Base-by-base conservation (phyloP, 805 yeast species). In the Metschnikowia hibisci region DNA sequence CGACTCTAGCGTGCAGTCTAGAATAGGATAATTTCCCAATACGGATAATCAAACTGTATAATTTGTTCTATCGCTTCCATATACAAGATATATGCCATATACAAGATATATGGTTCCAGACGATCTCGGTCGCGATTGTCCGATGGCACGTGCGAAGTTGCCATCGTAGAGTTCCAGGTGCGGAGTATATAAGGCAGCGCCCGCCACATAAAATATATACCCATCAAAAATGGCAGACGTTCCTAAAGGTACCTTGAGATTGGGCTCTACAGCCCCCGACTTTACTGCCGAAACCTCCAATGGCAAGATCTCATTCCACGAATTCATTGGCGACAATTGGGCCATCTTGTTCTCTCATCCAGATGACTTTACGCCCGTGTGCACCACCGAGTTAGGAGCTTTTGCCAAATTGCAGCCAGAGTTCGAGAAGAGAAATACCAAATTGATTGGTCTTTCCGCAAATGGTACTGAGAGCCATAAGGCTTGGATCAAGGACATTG, bases 371-470 rank as follows among this genome's bases (percentile, higher is more conserved):
- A 89, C 97, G 14, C 97, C 97, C 37, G 96, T 89, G 43, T 89
- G 97, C 69, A 90, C 96, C 60, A 89, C 96, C 44, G 97, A 89
- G 73, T 77, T 89, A 61, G 96, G 96, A 55, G 96, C 96, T 15
- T 90, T 89, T 59, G 89, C 96, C 51, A 78, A 81, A 57, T 78
- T 88, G 69, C 86, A 87, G 73, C 87, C 89, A 43, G 96, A 89
- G 66, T 89, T 89, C 59, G 81, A 82, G 61, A 74, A 83, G 69
- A 81, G 96, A 75, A 80, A 80, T 61, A 86, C 84, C 63, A 88
- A 89, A 74, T 77, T 89, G 67, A 84, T 89, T 66, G 97, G 96
- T 50, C 74, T 89, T 55, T 85, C 95, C 43, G 91, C 96, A 48
- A 90, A 89, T 67, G 82, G 78, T 55, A 74, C 87, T 50, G 85